Evolutionary conservation across 495 filamentous ascomycete genomes (phyloP), one percentile per base, ranked within the genome.

Genomic region (Xylaria palmicola): DNA sequence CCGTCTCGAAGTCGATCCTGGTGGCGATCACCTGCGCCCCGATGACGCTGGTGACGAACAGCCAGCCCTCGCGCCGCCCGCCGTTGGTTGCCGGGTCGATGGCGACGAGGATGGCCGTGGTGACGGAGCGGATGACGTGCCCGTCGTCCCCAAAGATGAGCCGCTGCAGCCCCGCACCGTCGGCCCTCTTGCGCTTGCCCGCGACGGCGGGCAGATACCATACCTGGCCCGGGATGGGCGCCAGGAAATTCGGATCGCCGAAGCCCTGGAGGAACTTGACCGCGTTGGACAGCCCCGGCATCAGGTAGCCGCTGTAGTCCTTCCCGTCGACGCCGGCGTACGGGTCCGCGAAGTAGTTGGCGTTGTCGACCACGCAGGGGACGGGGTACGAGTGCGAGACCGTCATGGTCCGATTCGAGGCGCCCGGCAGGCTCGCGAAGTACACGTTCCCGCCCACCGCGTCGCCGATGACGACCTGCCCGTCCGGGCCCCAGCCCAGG

Each of bases 131-230:
- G 60, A 88, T 74, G 49, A 66, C 71, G 7, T 62, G 72, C 6
- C 86, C 84, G 60, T 86, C 83, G 64, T 88, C 86, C 60, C 82
- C 79, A 60, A 87, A 86, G 9, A 88, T 34, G 17, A 86, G 17
- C 19, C 65, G 62, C 10, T 32, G 43, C 45, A 57, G 69, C 48
- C 72, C 74, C 37, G 80, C 77, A 75, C 79, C 81, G 3, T 58
- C 43, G 1, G 13, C 36, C 3, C 22, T 60, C 20, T 60, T 65
- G 3, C 39, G 62, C 19, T 55, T 50, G 9, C 59, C 56, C 5
- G 57, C 41, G n/a, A 62, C 56, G 20, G 54, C 72, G 5, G 72
- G 74, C 12, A 75, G 55, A 65, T 77, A 78, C 76, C 76, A 82
- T 13, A 86, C 79, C 51, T 83, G 37, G 43, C 67, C 65, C 0